Percentiles rank a stretch among this genome's conserved stretches.
Evolutionary conservation across 768 basidiomycete genomes (phyloP).

Genomic region (Suillus weaverae): DNA sequence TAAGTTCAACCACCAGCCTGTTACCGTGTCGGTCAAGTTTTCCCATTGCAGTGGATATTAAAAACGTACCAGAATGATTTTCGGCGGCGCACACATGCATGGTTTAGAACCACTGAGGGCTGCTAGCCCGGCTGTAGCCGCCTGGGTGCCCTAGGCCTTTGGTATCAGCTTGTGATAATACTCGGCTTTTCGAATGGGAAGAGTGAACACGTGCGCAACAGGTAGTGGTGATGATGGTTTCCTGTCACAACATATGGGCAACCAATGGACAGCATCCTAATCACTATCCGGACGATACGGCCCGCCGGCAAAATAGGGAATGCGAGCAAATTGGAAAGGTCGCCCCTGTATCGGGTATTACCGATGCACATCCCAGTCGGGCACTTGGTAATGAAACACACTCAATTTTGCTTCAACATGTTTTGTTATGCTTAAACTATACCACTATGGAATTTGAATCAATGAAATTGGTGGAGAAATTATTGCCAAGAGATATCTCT

Average conservation of each 20-base stretch:
- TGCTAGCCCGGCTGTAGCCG: background rate
- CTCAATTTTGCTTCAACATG: background rate
- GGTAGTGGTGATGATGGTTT: background rate
- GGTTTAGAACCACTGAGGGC: background rate
- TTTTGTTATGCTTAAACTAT: background rate
- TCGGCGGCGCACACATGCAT: background rate
- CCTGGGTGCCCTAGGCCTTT: too few species aligned
- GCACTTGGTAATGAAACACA: background rate
- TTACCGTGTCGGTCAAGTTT: background rate
- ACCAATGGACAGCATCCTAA: background rate
- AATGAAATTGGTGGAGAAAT: background rate
- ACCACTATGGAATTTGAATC: background rate
- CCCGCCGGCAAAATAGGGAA: background rate
- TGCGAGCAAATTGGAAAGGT: background rate
- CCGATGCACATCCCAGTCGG: background rate
- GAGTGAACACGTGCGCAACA: background rate
- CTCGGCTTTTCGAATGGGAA: background rate
- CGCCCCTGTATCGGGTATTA: background rate
- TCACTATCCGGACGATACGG: constrained; percentile 1
- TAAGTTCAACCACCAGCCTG: too few species aligned
- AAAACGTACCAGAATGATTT: constrained; percentile 3
- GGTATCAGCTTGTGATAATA: background rate
- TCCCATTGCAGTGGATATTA: background rate
- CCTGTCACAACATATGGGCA: background rate
- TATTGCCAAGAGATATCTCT: background rate